Evolutionary conservation across 177 flowering plant genomes (phyloP), one percentile per base, ranked within the genome.

Genomic region (Tripterygium wilfordii): DNA sequence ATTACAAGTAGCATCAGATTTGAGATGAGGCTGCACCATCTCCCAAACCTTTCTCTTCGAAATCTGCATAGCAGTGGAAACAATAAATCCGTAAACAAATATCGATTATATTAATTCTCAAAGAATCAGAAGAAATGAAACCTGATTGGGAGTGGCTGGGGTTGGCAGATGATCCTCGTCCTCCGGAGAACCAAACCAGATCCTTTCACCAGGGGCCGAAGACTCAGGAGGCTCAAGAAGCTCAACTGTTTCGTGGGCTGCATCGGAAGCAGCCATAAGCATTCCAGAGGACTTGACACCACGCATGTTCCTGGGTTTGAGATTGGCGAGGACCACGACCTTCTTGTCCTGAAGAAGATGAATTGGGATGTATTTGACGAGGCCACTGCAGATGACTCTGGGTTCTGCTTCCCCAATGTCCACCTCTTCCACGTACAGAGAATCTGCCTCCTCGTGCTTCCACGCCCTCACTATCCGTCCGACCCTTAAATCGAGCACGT

Each of bases 11-110:
- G 45, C 77, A 55, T 86, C 83, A 14, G 95, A 81, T 71, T 72
- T 88, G 5, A 88, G 80, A 72, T 78, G 83, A 55, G 96, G 96
- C 63, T 88, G 96, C 49, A 91, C 85, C 23, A 30, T 42, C 62
- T 91, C 98, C 98, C 98, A 91, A 4, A 80, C 69, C 75, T 85
- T 91, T 61, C 83, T 91, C 86, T 91, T 91, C 57, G 82, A 86
- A 60, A 91, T 60, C 97, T 88, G 82, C 58, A 60, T 2, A 23
- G 28, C 2, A 42, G 22, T 9, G 12, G 27, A 42, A 14, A 21
- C 6, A 5, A 20, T 40, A n/a, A n/a, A n/a, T n/a, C n/a, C n/a
- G n/a, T n/a, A n/a, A n/a, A n/a, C n/a, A n/a, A n/a, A n/a, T n/a
- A n/a, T n/a, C n/a, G n/a, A n/a, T n/a, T n/a, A n/a, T n/a, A n/a